A percentile compares a stretch with the other conserved stretches of the same genome.
phyloP scores from a whole-genome alignment of 164 flowering plant species.

The Magnolia officinalis region DNA sequence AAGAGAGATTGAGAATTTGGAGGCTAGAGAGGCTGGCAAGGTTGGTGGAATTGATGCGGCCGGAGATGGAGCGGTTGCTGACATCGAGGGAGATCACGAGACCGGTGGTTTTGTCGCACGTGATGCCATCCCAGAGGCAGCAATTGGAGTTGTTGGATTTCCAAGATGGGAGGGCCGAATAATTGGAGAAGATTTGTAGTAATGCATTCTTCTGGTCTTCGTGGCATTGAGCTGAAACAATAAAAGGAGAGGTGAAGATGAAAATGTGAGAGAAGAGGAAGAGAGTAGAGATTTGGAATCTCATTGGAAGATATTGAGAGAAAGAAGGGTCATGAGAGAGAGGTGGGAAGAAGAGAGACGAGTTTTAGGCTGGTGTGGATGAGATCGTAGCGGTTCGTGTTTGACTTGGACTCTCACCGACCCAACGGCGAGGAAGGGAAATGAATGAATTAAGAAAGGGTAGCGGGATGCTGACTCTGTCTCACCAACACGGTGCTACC shows the following conservation, averaged over 20 bases:
- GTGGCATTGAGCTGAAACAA: conserved; percentile 22
- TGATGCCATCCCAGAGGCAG: conserved; percentile 38
- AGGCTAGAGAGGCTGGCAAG: conserved; percentile 10
- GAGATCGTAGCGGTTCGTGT: too few species aligned
- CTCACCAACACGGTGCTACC: too few species aligned
- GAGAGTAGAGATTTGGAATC: conserved; percentile 6
- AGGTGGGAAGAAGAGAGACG: neutral
- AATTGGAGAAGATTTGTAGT: conserved; percentile 8
- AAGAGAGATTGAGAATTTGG: conserved; percentile 32
- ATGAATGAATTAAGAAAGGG: too few species aligned
- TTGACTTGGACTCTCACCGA: too few species aligned
- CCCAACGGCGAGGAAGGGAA: too few species aligned
- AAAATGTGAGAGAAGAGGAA: conserved; percentile 7
- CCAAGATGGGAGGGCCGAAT: conserved; percentile 31
- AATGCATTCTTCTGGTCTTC: conserved; percentile 23
- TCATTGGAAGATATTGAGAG: conserved; percentile 21
- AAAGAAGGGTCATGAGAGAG: neutral
- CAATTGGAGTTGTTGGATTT: conserved; percentile 22
- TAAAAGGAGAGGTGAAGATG: neutral
- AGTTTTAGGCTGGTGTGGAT: too few species aligned
- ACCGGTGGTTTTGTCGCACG: conserved; percentile 24
- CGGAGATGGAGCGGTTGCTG: conserved; percentile 18
- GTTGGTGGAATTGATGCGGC: neutral
- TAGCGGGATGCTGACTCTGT: too few species aligned
- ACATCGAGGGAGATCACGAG: conserved; percentile 32